Percentiles rank a stretch among this genome's conserved stretches.
Evolutionary conservation across 148 eudicot genomes (phyloP).

Genomic region (Rheum nobile): DNA sequence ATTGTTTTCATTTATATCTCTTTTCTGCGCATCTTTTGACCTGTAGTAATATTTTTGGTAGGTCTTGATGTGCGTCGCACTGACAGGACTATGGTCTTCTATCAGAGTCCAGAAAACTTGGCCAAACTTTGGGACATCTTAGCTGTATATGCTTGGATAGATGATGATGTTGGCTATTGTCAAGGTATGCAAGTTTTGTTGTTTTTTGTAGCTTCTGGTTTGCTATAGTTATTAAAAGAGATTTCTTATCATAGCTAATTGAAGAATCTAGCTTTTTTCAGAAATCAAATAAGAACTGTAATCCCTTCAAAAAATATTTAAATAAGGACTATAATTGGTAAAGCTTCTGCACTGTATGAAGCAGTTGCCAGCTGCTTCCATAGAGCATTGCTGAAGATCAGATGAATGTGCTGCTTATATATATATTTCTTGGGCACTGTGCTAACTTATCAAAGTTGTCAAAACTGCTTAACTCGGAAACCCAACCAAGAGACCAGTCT

Average conservation of each 20-base stretch:
- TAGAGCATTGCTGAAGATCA: background rate
- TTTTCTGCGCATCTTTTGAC: slow-evolving; percentile 3
- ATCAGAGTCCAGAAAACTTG: slow-evolving; percentile 79
- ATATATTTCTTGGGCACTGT: background rate
- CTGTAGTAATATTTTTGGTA: slow-evolving; percentile 22
- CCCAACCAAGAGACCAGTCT: background rate
- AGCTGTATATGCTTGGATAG: slow-evolving; percentile 86
- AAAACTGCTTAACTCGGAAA: background rate
- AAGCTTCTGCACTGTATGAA: background rate
- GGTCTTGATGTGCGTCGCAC: slow-evolving; percentile 96
- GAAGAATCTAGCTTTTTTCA: background rate
- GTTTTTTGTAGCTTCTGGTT: background rate
- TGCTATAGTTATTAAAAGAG: background rate
- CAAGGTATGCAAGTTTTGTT: slow-evolving; percentile 42
- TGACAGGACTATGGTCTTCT: slow-evolving; percentile 78
- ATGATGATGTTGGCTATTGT: slow-evolving; percentile 84
- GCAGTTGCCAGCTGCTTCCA: background rate
- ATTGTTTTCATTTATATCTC: background rate
- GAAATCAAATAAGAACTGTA: background rate
- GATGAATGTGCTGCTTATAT: background rate
- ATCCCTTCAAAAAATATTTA: background rate
- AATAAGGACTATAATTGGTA: background rate
- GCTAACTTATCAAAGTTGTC: background rate
- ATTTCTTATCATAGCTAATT: background rate
- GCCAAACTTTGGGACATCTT: slow-evolving; percentile 93